Evolutionary conservation across 768 basidiomycete genomes (phyloP).

Genomic region (Lentinula guzmanii): DNA sequence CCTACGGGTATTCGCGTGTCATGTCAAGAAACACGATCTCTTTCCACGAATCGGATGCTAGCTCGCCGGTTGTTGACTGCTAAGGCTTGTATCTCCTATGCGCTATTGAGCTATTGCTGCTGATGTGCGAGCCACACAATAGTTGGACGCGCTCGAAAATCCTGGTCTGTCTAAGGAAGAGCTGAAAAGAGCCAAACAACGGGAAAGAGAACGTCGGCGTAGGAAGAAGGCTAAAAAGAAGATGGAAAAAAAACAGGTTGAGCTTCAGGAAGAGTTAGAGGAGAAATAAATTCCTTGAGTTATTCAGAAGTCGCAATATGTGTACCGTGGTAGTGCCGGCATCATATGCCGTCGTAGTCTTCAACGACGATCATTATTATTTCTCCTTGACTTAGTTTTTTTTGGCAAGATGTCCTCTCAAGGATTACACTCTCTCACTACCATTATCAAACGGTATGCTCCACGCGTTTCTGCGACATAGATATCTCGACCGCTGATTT

Average conservation of each 20-base stretch:
- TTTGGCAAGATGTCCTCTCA: slow-evolving; percentile 20
- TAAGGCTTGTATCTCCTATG: slow-evolving; percentile 52
- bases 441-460: slow-evolving; percentile 74
- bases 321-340: background rate
- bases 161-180: slow-evolving; percentile 74
- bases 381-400: background rate
- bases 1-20: slow-evolving; percentile 83
- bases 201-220: slow-evolving; percentile 68
- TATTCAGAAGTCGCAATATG: background rate
- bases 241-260: slow-evolving; percentile 1
- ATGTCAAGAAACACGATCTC: slow-evolving; percentile 86
- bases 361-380: background rate
- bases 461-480: slow-evolving; percentile 3
- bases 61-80: slow-evolving; percentile 71
- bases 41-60: slow-evolving; percentile 69
- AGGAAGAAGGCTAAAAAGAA: slow-evolving; percentile 79
- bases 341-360: background rate
- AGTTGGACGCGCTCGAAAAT: slow-evolving; percentile 71
- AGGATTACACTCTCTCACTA: slow-evolving; percentile 70
- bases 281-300: background rate
- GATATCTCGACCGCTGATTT: slow-evolving; percentile 7
- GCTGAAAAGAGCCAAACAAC: slow-evolving; percentile 62
- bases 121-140: slow-evolving; percentile 12
- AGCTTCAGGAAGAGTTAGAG: background rate
- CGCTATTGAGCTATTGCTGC: slow-evolving; percentile 6